A percentile compares a stretch with the other conserved stretches of the same genome.
These are phyloP conservation scores for Clarireedia hainanense DNA, from an alignment of 2,329 filamentous ascomycete genomes.

Conservation along the genomic window DNA sequence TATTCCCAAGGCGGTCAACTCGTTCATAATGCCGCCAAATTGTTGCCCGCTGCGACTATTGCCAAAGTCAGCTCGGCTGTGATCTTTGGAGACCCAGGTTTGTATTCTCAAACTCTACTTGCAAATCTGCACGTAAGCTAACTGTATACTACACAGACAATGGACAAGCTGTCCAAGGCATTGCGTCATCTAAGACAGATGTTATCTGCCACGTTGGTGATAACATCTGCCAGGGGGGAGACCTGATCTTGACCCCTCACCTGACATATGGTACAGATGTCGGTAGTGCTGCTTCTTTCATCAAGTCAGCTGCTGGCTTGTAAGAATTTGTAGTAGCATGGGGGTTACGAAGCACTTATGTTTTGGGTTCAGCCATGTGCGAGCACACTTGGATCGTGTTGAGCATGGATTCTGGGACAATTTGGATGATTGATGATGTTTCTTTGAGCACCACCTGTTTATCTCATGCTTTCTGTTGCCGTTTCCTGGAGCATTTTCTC, in stretches of 20 bases:
- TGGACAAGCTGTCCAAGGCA: conserved; percentile 17
- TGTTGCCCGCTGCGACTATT: conserved; percentile 9
- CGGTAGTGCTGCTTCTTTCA: conserved; percentile 20
- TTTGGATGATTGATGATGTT: too few relatives aligned
- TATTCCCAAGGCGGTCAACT: conserved; percentile 23
- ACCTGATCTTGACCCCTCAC: conserved; percentile 14
- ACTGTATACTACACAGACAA: conserved; percentile 12
- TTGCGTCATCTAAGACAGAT: conserved; percentile 15
- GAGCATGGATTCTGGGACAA: too few relatives aligned
- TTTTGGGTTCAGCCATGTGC: too few relatives aligned
- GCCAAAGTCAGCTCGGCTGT: conserved; percentile 19
- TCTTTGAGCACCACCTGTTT: too few relatives aligned
- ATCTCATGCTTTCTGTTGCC: too few relatives aligned
- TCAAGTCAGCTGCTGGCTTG: not conserved
- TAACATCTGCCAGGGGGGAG: conserved; percentile 20
- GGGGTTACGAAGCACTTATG: too few relatives aligned
- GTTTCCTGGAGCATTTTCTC: too few relatives aligned
- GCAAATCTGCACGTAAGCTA: conserved; percentile 19
- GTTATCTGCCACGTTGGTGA: conserved; percentile 21
- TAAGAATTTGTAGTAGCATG: not conserved
- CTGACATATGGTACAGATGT: conserved; percentile 21
- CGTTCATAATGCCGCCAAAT: conserved; percentile 19
- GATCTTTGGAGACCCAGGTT: conserved; percentile 23
- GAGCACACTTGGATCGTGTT: too few relatives aligned
- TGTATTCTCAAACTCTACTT: conserved; percentile 11